Conservation (phyloP, 2,329 filamentous ascomycete species). For the Seiridium cupressi region DNA sequence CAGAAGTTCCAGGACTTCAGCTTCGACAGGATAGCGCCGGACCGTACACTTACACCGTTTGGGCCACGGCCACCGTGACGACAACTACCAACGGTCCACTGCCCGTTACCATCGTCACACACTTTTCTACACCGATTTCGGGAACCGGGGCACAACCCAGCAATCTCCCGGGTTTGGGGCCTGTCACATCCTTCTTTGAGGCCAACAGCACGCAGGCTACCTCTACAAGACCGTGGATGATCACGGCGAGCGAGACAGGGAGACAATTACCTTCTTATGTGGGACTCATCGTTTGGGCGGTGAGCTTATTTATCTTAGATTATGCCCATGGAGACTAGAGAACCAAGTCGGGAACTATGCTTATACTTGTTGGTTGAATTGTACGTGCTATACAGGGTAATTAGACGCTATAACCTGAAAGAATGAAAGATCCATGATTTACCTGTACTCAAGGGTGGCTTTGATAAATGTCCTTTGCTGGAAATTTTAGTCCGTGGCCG, state of each 20-base stretch:
- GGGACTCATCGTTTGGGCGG: neutral
- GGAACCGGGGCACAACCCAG: neutral
- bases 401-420: neutral
- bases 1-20: conserved; percentile 24
- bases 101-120: neutral
- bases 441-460: neutral
- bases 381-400: neutral
- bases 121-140: neutral
- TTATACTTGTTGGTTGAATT: neutral
- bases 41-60: neutral
- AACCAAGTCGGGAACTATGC: neutral
- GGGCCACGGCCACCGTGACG: neutral
- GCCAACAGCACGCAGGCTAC: neutral
- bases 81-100: neutral
- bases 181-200: neutral
- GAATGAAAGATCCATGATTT: neutral
- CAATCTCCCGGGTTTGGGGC: neutral
- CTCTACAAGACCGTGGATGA: conserved; percentile 2
- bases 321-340: neutral
- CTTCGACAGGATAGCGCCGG: conserved; percentile 24
- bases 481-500: no score
- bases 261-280: neutral
- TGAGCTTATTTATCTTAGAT: neutral
- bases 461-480: neutral
- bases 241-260: neutral